Percentiles rank a stretch among this genome's conserved stretches.
Conservation (phyloP, 2,329 filamentous ascomycete genomes). For the Penicillium hordei region DNA sequence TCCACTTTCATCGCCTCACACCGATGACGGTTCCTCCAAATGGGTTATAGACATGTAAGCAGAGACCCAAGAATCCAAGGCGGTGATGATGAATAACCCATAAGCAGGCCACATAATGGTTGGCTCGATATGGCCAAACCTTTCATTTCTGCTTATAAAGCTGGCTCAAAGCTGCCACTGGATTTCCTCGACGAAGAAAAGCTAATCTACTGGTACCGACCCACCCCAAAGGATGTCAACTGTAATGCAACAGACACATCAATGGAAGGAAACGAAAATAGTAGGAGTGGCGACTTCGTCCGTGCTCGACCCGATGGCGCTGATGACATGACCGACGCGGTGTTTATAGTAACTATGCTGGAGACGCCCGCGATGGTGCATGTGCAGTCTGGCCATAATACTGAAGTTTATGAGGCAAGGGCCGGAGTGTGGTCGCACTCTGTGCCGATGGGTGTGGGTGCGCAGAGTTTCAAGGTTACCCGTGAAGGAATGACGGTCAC, state of each 20-base stretch:
- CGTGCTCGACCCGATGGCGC: conserved; percentile 52
- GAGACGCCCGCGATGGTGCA: conserved; percentile 47
- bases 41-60: conserved; percentile 52
- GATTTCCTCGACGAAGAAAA: conserved; percentile 50
- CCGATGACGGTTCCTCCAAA: conserved; percentile 45
- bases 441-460: no score
- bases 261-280: conserved; percentile 44
- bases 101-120: conserved; percentile 49
- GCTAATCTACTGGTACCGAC: conserved; percentile 58
- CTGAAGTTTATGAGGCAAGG: conserved; percentile 44
- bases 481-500: no score
- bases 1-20: conserved; percentile 45
- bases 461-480: no score
- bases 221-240: conserved; percentile 47
- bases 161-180: conserved; percentile 36
- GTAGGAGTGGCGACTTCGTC: conserved; percentile 54
- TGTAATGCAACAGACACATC: conserved; percentile 57
- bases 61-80: neutral
- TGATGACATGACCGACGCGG: conserved; percentile 50
- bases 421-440: no score
- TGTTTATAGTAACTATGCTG: conserved; percentile 55
- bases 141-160: conserved; percentile 56
- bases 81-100: neutral
- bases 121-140: conserved; percentile 56
- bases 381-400: conserved; percentile 48